phyloP scores from a whole-genome alignment of 148 eudicot species.

The Silene latifolia region DNA sequence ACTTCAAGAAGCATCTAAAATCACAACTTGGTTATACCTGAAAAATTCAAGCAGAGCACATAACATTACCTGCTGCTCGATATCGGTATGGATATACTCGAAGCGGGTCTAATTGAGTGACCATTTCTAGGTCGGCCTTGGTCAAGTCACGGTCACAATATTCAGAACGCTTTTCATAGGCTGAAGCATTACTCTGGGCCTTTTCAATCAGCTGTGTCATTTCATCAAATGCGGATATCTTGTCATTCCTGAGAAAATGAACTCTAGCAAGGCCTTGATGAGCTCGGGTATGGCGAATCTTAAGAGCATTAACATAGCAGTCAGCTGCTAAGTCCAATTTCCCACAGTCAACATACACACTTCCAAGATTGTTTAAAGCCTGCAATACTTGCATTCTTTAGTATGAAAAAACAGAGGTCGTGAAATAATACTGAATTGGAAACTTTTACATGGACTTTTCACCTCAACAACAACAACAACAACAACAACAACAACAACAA shows the following conservation, averaged over 20 bases:
- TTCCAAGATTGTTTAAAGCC: slow-evolving; percentile 97
- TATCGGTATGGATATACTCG: slow-evolving; percentile 94
- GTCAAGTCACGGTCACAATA: slow-evolving; percentile 92
- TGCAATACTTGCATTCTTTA: slow-evolving; percentile 29
- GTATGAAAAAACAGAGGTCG: not conserved
- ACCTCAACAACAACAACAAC: too few relatives aligned
- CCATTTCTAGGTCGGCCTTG: slow-evolving; percentile 84
- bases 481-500: too few relatives aligned
- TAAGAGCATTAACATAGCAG: slow-evolving; percentile 88
- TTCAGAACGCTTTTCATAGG: slow-evolving; percentile 96
- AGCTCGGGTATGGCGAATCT: slow-evolving; percentile 90
- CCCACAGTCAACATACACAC: slow-evolving; percentile 85
- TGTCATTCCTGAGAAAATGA: slow-evolving; percentile 68
- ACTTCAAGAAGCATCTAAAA: not conserved
- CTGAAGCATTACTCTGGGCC: slow-evolving; percentile 90
- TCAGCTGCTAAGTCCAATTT: slow-evolving; percentile 84
- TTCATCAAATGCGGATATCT: slow-evolving; percentile 74
- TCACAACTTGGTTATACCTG: not conserved
- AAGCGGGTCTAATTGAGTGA: slow-evolving; percentile 80
- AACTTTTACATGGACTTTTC: not conserved
- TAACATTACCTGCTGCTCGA: slow-evolving; percentile 82
- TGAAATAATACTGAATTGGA: not conserved
- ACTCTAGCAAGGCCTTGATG: slow-evolving; percentile 99
- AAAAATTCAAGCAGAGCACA: not conserved
- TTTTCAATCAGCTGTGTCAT: slow-evolving; percentile 89